Conservation (phyloP, 2,329 filamentous ascomycete species). For the Paecilomyces sp. region DNA sequence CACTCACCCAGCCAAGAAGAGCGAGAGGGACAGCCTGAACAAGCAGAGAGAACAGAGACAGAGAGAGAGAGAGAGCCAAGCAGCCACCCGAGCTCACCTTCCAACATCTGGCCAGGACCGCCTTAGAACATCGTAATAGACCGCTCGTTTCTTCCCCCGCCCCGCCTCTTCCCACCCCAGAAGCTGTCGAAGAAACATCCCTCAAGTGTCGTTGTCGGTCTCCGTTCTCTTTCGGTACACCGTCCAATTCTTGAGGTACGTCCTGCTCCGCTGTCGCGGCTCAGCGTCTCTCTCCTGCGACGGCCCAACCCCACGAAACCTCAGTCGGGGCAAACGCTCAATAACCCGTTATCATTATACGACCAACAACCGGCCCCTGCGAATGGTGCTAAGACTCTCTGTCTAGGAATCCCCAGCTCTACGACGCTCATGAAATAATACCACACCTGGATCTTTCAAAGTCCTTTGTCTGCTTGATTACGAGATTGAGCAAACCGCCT, state of each 20-base stretch:
- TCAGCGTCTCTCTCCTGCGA: neutral
- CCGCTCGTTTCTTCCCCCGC: slow-evolving; percentile 2
- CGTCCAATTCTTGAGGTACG: slow-evolving; percentile 1
- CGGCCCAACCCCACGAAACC: slow-evolving; percentile 28
- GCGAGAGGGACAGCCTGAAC: too few relatives aligned
- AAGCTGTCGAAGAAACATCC: neutral
- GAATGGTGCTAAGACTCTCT: slow-evolving; percentile 8
- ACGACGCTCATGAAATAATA: slow-evolving; percentile 11
- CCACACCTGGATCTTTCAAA: slow-evolving; percentile 10
- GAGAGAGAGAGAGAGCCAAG: neutral
- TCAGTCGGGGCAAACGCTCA: slow-evolving; percentile 18
- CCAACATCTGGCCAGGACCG: slow-evolving; percentile 2
- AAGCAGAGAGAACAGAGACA: too few relatives aligned
- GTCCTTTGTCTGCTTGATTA: slow-evolving; percentile 18
- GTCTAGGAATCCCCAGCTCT: slow-evolving; percentile 9
- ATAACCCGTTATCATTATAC: slow-evolving; percentile 19
- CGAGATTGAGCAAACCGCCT: slow-evolving; percentile 16
- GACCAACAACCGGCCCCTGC: slow-evolving; percentile 7
- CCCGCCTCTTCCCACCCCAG: neutral
- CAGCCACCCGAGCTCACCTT: slow-evolving; percentile 6
- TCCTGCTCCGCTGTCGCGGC: slow-evolving; percentile 4
- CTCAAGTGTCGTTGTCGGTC: neutral
- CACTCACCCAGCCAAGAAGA: neutral
- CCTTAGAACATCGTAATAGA: slow-evolving; percentile 2
- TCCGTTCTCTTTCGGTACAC: neutral